A percentile compares a stretch with the other conserved stretches of the same genome.
These are phyloP conservation scores for Aureobasidium lini DNA, from an alignment of 2,329 filamentous ascomycete species.

Conservation along the genomic window DNA sequence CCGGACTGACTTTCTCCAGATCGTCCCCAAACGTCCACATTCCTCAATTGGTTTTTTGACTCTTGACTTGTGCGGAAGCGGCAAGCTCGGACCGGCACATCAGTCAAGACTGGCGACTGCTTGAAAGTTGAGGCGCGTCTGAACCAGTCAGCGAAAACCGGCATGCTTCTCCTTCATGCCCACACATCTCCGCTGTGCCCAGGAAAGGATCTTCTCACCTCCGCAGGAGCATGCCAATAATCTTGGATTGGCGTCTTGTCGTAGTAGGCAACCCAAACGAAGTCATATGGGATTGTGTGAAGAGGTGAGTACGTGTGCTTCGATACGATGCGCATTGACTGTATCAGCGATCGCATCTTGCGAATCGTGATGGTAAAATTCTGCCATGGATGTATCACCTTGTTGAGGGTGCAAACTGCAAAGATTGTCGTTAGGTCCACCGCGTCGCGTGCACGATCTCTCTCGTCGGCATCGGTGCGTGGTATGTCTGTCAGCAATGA, in stretches of 20 bases:
- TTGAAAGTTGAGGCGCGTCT: constrained; percentile 1
- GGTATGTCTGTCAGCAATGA: constrained; percentile 9
- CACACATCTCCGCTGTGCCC: constrained; percentile 10
- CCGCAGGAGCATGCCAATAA: background rate
- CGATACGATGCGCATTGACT: background rate
- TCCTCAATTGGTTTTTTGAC: background rate
- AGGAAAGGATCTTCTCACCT: background rate
- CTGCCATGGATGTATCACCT: background rate
- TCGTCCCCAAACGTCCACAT: constrained; percentile 10
- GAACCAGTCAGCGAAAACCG: constrained; percentile 1
- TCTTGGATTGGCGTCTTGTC: background rate
- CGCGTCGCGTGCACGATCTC: background rate
- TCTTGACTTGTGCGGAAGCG: constrained; percentile 11
- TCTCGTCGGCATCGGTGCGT: background rate
- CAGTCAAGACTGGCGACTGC: background rate
- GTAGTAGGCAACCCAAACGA: background rate
- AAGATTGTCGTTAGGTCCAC: constrained; percentile 5
- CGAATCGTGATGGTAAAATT: constrained; percentile 5
- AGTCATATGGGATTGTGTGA: background rate
- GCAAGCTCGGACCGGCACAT: constrained; percentile 13
- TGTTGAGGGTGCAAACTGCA: background rate
- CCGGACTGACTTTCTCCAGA: constrained; percentile 9
- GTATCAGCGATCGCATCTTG: background rate
- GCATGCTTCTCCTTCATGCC: background rate
- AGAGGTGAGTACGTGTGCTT: background rate